Conservation (phyloP, 305 asterid species). For the Rubia tinctorum region DNA sequence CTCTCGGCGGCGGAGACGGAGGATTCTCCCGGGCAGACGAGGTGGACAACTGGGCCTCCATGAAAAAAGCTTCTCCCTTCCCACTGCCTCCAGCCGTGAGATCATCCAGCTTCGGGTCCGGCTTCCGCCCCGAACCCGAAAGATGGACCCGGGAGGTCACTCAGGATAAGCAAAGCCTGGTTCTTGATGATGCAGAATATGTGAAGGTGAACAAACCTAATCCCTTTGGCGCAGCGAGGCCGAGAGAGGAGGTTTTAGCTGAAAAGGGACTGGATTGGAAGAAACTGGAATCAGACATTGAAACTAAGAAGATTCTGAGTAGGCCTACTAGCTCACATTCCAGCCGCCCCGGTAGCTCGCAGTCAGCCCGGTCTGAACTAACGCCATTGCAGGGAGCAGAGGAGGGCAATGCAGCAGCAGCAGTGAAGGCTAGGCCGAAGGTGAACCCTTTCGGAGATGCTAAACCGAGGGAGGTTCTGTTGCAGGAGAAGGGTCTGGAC, state of each 20-base stretch:
- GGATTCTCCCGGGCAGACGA: slow-evolving; percentile 82
- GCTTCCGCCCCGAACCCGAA: slow-evolving; percentile 55
- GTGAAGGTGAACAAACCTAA: slow-evolving; percentile 64
- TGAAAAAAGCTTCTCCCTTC: slow-evolving; percentile 40
- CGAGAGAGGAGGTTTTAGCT: slow-evolving; percentile 93
- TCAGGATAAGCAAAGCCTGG: slow-evolving; percentile 39
- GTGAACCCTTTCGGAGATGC: slow-evolving; percentile 97
- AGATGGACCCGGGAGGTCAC: slow-evolving; percentile 67
- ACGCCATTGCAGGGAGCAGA: slow-evolving; percentile 28
- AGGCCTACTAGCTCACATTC: slow-evolving; percentile 81
- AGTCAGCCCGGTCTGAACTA: slow-evolving; percentile 45
- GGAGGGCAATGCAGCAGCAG: slow-evolving; percentile 28
- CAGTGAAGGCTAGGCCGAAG: slow-evolving; percentile 58
- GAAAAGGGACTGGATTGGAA: slow-evolving; percentile 98
- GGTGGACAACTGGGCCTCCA: slow-evolving; percentile 76
- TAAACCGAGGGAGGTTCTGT: slow-evolving; percentile 93
- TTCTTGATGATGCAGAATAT: slow-evolving; percentile 32
- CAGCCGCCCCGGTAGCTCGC: slow-evolving; percentile 78
- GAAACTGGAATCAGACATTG: slow-evolving; percentile 75
- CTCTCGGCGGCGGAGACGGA: slow-evolving; percentile 56
- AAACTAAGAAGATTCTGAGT: slow-evolving; percentile 55
- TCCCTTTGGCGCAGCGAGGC: slow-evolving; percentile 98
- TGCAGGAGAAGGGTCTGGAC: slow-evolving; percentile 87
- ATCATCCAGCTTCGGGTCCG: slow-evolving; percentile 49
- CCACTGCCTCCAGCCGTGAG: slow-evolving; percentile 35